Conservation (phyloP, 2,329 filamentous ascomycete genomes). For the Nemania sp. region DNA sequence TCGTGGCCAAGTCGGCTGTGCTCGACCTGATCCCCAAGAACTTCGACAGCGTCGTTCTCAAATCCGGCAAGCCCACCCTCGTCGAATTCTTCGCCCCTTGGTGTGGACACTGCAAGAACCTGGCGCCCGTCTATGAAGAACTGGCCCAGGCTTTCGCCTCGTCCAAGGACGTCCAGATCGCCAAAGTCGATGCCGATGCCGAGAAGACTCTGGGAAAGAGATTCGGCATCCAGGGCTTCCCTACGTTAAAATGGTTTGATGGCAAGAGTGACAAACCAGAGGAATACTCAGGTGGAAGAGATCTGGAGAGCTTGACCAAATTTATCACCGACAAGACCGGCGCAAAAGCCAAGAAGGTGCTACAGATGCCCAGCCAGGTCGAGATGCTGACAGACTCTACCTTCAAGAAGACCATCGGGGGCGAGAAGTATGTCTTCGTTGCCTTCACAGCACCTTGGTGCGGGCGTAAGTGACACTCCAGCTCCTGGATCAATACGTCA, state of each 20-base stretch:
- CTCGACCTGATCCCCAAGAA: constrained; percentile 87
- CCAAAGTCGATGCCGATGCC: constrained; percentile 93
- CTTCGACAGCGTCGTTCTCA: constrained; percentile 87
- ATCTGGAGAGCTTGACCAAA: constrained; percentile 78
- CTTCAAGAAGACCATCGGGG: constrained; percentile 77
- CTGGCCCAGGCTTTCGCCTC: constrained; percentile 75
- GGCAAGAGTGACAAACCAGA: constrained; percentile 84
- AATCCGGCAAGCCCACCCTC: constrained; percentile 91
- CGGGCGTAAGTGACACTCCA: constrained; percentile 72
- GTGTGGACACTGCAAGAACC: constrained; percentile 99
- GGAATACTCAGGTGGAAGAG: constrained; percentile 85
- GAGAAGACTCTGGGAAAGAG: constrained; percentile 82
- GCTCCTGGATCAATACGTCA: constrained; percentile 2
- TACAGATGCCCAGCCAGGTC: constrained; percentile 72
- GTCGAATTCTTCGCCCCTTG: constrained; percentile 98
- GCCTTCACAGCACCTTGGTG: constrained; percentile 99
- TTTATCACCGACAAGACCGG: constrained; percentile 91
- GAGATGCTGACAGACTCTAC: constrained; percentile 77
- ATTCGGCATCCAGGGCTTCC: constrained; percentile 92
- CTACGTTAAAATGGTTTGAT: constrained; percentile 96
- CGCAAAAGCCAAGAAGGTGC: constrained; percentile 76
- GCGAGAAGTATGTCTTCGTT: constrained; percentile 87
- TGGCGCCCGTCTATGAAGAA: constrained; percentile 94
- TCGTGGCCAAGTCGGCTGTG: constrained; percentile 77
- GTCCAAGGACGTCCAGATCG: constrained; percentile 76